phyloP scores from a whole-genome alignment of 768 basidiomycete genomes.

The Coprinopsis sp. region DNA sequence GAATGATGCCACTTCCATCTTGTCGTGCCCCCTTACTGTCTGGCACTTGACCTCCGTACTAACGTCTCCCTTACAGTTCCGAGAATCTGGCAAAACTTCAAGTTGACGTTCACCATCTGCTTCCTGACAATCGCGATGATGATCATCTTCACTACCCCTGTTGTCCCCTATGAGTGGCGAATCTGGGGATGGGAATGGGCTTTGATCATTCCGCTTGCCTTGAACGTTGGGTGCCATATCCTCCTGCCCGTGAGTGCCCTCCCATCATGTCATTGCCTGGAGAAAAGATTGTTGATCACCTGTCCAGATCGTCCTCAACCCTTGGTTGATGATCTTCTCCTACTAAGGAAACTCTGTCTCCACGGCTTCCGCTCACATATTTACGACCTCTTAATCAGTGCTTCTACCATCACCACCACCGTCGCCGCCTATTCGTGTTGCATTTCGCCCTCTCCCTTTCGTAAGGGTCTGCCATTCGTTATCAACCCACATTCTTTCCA shows the following conservation, averaged over 20 bases:
- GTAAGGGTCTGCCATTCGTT: constrained; percentile 1
- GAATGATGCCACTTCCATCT: too few relatives aligned
- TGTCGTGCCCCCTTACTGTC: too few relatives aligned
- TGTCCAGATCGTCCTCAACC: constrained; percentile 68
- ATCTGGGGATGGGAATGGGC: constrained; percentile 65
- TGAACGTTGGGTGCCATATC: constrained; percentile 65
- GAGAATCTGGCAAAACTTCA: constrained; percentile 77
- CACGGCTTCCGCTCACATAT: not conserved
- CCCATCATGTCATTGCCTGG: constrained; percentile 5
- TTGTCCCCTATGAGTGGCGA: constrained; percentile 63
- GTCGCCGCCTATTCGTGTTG: not conserved
- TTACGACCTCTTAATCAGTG: not conserved
- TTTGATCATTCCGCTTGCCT: constrained; percentile 66
- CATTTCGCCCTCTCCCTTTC: not conserved
- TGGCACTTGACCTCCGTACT: constrained; percentile 2
- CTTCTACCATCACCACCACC: not conserved
- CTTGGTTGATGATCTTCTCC: constrained; percentile 83
- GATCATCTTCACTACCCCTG: constrained; percentile 49
- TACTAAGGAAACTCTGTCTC: too few relatives aligned
- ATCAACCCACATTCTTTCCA: not conserved
- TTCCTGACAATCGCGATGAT: constrained; percentile 56
- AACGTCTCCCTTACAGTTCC: constrained; percentile 43
- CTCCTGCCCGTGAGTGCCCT: constrained; percentile 58
- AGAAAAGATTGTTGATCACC: constrained; percentile 6
- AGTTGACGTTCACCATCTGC: constrained; percentile 63